Evolutionary conservation across 495 filamentous ascomycete species (phyloP).

Genomic region (Aspergillus sparsus): DNA sequence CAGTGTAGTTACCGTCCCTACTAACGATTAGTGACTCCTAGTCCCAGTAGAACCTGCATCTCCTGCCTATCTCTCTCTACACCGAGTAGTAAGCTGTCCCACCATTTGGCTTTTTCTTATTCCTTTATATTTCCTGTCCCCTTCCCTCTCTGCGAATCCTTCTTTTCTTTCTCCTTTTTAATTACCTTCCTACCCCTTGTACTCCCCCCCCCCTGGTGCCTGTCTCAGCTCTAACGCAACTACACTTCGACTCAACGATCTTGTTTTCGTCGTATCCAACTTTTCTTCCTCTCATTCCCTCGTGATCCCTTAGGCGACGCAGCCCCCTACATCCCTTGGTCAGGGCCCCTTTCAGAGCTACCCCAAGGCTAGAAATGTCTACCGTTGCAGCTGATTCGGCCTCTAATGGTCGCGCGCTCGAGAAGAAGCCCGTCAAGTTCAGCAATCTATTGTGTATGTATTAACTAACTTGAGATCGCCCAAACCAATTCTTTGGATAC

Average conservation of each 20-base stretch:
- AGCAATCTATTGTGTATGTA: constrained; percentile 85
- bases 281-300: constrained; percentile 24
- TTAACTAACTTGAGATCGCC: not conserved
- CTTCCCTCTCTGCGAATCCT: constrained; percentile 20
- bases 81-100: constrained; percentile 16
- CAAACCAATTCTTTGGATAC: not conserved
- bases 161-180: constrained; percentile 16
- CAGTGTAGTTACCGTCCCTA: constrained; percentile 16
- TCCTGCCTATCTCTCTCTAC: not conserved
- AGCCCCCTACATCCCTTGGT: constrained; percentile 88
- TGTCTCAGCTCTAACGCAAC: not conserved
- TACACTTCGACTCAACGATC: constrained; percentile 5
- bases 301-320: constrained; percentile 60
- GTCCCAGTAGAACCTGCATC: constrained; percentile 2
- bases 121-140: constrained; percentile 19
- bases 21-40: constrained; percentile 6
- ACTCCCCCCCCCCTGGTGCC: not conserved
- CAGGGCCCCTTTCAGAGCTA: constrained; percentile 71
- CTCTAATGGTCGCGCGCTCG: constrained; percentile 53
- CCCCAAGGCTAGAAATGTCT: constrained; percentile 51
- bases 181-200: constrained; percentile 10
- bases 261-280: constrained; percentile 14
- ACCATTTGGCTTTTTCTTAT: constrained; percentile 13
- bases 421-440: constrained; percentile 99
- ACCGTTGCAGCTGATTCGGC: constrained; percentile 56